These are phyloP conservation scores for Microascus cirrosus DNA, from an alignment of 2,329 filamentous ascomycete species.

Conservation along the genomic window DNA sequence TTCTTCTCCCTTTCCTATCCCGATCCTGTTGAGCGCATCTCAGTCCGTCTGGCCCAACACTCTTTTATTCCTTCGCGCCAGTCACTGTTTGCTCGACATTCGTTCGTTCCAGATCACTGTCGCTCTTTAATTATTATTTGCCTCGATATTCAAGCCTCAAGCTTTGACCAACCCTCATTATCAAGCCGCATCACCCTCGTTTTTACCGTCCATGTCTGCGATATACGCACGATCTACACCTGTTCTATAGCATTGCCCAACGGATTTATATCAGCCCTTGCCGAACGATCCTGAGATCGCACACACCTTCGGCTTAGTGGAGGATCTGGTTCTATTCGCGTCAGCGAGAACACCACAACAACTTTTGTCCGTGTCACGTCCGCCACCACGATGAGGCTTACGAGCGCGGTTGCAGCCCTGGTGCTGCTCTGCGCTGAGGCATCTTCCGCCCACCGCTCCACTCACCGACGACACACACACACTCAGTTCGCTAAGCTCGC, in stretches of 20 bases:
- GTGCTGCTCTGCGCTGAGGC: conserved; percentile 28
- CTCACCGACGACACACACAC: conserved; percentile 25
- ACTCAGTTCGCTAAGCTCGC: conserved; percentile 16
- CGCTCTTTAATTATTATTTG: background rate
- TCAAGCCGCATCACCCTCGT: background rate
- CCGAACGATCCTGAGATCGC: background rate
- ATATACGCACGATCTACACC: background rate
- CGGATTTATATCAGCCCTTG: background rate
- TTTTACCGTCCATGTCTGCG: background rate
- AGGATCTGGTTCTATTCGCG: background rate
- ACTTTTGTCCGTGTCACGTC: conserved; percentile 10
- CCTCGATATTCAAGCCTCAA: background rate
- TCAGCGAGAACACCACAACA: background rate
- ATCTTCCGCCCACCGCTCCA: conserved; percentile 14
- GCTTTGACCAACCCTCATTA: background rate
- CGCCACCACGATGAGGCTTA: conserved; percentile 29
- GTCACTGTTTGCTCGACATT: background rate
- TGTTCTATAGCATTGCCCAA: background rate
- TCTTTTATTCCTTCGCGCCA: background rate
- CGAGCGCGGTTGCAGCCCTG: conserved; percentile 36
- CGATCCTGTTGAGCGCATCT: background rate
- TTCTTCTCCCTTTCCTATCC: background rate
- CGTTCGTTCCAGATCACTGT: background rate
- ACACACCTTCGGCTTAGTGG: background rate
- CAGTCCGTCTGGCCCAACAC: background rate